phyloP scores from a whole-genome alignment of 768 basidiomycete species.

The Kondoa malvinella region DNA sequence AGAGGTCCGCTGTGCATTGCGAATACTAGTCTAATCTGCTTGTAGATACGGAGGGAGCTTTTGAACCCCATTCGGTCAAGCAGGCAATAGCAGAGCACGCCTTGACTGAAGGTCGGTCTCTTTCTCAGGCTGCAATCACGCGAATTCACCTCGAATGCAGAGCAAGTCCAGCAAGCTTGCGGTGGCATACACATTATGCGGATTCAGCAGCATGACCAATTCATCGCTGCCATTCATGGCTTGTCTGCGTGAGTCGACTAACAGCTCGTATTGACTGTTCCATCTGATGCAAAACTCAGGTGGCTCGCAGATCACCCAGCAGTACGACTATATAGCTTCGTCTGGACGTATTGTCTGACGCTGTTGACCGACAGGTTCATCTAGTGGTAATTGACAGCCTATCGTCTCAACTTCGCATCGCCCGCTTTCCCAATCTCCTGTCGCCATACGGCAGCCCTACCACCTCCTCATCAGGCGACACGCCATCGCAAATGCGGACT shows the following conservation, averaged over 20 bases:
- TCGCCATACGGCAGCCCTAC: background rate
- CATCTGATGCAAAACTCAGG: background rate
- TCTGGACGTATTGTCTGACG: background rate
- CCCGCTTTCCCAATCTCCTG: constrained; percentile 1
- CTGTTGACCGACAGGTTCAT: background rate
- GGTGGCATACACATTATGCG: background rate
- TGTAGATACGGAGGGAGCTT: background rate
- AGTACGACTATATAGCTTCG: background rate
- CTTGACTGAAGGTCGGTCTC: background rate
- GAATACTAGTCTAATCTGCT: background rate
- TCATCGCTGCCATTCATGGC: background rate
- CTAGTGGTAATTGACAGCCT: constrained; percentile 5
- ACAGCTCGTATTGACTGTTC: background rate
- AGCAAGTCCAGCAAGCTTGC: background rate
- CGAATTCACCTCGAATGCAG: background rate
- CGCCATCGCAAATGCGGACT: background rate
- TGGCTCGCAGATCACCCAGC: background rate
- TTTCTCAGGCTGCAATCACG: background rate
- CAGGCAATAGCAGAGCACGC: background rate
- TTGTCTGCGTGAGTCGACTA: background rate
- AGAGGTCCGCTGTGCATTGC: background rate
- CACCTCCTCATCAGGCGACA: background rate
- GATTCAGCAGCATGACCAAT: background rate
- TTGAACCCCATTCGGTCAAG: background rate
- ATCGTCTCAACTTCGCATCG: background rate